Evolutionary conservation across 495 filamentous ascomycete genomes (phyloP).

Genomic region (Aspergillus ostianus): DNA sequence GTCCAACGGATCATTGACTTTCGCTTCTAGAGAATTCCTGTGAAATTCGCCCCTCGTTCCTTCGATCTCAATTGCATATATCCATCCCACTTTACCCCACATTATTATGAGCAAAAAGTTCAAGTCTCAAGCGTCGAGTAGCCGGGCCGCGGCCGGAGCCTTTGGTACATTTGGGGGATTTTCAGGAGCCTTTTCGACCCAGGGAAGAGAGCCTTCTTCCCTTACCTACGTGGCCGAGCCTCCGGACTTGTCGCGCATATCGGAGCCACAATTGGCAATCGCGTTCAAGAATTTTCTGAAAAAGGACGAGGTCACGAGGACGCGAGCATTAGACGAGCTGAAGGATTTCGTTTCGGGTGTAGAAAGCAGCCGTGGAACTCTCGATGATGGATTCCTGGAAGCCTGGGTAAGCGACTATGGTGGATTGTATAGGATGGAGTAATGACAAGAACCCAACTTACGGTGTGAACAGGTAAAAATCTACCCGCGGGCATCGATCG

Average conservation of each 20-base stretch:
- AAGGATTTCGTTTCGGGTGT: slow-evolving; percentile 56
- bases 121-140: slow-evolving; percentile 72
- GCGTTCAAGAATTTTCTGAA: slow-evolving; percentile 89
- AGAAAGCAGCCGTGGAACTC: slow-evolving; percentile 46
- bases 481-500: slow-evolving; percentile 85
- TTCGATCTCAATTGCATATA: slow-evolving; percentile 16
- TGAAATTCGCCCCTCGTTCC: neutral
- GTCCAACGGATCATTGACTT: neutral
- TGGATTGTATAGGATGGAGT: slow-evolving; percentile 7
- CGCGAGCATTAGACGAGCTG: slow-evolving; percentile 90
- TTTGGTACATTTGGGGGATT: slow-evolving; percentile 49
- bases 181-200: slow-evolving; percentile 45
- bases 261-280: slow-evolving; percentile 76
- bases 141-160: slow-evolving; percentile 55
- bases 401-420: slow-evolving; percentile 70
- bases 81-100: slow-evolving; percentile 42
- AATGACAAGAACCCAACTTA: slow-evolving; percentile 20
- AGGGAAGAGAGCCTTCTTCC: slow-evolving; percentile 50
- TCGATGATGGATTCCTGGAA: slow-evolving; percentile 75
- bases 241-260: slow-evolving; percentile 75
- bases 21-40: neutral
- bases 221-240: slow-evolving; percentile 86
- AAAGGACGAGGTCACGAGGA: slow-evolving; percentile 87
- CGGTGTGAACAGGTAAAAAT: slow-evolving; percentile 63
- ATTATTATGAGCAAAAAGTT: slow-evolving; percentile 64